Evolutionary conservation across 2,329 filamentous ascomycete genomes (phyloP).

Genomic region (Dichotomopilus funicola): DNA sequence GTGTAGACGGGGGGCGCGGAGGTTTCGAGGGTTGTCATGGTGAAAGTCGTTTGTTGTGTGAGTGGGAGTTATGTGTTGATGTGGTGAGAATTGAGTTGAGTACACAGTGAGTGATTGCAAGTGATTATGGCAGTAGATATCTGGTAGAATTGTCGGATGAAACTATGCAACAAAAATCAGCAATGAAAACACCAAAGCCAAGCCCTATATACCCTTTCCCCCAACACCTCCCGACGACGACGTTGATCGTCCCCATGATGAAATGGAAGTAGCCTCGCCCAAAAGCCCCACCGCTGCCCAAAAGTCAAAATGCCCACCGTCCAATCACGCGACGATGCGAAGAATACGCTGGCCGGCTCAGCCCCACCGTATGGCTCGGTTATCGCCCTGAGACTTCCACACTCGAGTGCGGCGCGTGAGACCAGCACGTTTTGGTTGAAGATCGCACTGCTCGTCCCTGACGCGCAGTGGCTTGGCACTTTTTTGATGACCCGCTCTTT

Average conservation of each 20-base stretch:
- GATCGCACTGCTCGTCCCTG: no score
- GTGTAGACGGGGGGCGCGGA: conserved; percentile 4
- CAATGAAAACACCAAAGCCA: no score
- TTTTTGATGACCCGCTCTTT: conserved; percentile 1
- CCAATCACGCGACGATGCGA: conserved; percentile 13
- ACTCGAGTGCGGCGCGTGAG: no score
- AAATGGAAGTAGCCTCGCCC: neutral
- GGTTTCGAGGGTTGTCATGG: neutral
- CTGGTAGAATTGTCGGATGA: no score
- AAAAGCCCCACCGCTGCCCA: neutral
- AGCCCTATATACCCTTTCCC: no score
- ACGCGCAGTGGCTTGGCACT: neutral
- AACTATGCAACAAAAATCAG: no score
- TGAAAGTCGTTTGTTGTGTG: neutral
- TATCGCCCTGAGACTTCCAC: neutral
- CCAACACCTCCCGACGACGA: no score
- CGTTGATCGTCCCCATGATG: no score
- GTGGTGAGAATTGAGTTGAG: neutral
- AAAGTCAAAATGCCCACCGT: neutral
- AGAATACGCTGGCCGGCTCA: conserved; percentile 9
- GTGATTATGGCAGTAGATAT: no score
- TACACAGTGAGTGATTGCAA: no score
- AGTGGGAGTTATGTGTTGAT: neutral
- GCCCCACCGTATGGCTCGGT: neutral
- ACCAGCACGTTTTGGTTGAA: no score